These are phyloP conservation scores for Lodderomyces oxycetoniae DNA, from an alignment of 1,139 yeast species.

Conservation along the genomic window DNA sequence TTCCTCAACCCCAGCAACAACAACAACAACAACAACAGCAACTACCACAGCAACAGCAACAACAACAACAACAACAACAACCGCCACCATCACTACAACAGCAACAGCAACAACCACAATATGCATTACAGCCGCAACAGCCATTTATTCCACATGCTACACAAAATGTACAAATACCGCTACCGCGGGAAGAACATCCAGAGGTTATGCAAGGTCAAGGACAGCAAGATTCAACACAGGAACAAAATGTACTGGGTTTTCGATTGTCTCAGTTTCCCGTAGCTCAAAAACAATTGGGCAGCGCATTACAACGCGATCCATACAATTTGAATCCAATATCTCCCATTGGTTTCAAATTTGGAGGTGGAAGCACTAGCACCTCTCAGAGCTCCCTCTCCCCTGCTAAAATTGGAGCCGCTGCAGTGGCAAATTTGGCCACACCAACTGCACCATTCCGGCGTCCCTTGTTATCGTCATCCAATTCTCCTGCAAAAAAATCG, in stretches of 20 bases:
- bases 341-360: constrained; percentile 40
- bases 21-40: constrained; percentile 9
- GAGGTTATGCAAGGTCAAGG: constrained; percentile 4
- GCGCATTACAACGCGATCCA: constrained; percentile 12
- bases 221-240: constrained; percentile 6
- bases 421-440: constrained; percentile 52
- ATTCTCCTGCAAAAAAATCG: constrained; percentile 12
- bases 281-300: neutral
- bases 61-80: constrained; percentile 7
- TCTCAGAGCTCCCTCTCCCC: constrained; percentile 44
- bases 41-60: constrained; percentile 9
- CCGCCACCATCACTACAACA: constrained; percentile 6
- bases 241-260: neutral
- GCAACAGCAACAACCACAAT: constrained; percentile 10
- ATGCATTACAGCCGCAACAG: constrained; percentile 8
- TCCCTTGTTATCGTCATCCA: constrained; percentile 11
- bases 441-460: constrained; percentile 29
- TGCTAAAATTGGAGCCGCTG: constrained; percentile 68
- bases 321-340: constrained; percentile 29
- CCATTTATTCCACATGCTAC: constrained; percentile 5
- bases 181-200: constrained; percentile 8
- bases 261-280: neutral
- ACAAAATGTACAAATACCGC: neutral
- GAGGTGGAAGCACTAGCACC: constrained; percentile 18
- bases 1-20: constrained; percentile 1